Evolutionary conservation across 1,284 basidiomycete species (phyloP), one percentile per base, ranked within the genome.

Genomic region (Porodaedalea pini): DNA sequence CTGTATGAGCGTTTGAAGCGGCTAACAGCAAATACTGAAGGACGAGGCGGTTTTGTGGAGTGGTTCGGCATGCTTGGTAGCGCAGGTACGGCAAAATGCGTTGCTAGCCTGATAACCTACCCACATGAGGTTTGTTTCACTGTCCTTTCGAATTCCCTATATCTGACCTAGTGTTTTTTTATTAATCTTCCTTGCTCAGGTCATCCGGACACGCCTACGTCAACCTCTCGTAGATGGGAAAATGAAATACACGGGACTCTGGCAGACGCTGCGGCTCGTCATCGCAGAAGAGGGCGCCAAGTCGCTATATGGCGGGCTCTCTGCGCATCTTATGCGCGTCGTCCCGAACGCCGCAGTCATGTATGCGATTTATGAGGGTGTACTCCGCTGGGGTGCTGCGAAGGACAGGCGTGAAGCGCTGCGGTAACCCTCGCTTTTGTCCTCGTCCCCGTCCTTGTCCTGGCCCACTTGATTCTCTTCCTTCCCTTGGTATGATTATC

Each of bases 271-370:
- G 54, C 82, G 81, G 32, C 79, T 96, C 2, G 86, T 99, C 58
- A 80, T 95, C 49, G 83, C 81, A 13, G 97, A 99, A 70, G 96
- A 99, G 70, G 96, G 96, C 21, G 81, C 85, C 3, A 77, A 82
- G 31, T 85, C 90, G 3, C 71, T 99, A 40, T 99, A 99, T 67
- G 90, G 94, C 32, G 97, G 97, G 3, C 80, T 99, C 54, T 91
- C 88, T 54, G 94, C 96, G 0, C 97, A 99, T 72, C 78, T 99
- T 58, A 88, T 99, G 80, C 86, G 96, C 48, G 96, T 99, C 54
- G 92, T 98, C 1, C 96, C 96, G 2, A 99, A 99, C 65, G 96
- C 96, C 0, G 91, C 90, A 0, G 93, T 97, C 63, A 99, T 98
- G 94, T 99, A 89, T 73, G 86, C 82, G 59, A 90, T 92, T 68